These are phyloP conservation scores for Verticillium nubilum DNA, from an alignment of 2,329 filamentous ascomycete species.

Conservation along the genomic window DNA sequence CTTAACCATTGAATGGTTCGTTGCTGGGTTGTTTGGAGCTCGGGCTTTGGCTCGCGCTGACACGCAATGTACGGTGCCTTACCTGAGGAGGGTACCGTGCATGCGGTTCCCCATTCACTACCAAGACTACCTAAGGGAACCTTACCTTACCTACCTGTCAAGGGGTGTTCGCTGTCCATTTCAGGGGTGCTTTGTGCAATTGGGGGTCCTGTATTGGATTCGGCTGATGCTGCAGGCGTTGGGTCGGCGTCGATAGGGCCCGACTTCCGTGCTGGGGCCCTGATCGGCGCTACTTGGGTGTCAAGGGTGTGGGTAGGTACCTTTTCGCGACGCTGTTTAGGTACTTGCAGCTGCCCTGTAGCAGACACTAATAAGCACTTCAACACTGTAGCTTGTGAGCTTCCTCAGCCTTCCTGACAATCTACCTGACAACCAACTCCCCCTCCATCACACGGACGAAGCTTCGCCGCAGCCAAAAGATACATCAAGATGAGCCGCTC, in stretches of 20 bases:
- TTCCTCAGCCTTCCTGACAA: too few species aligned
- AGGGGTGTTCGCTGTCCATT: not conserved
- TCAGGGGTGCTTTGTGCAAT: not conserved
- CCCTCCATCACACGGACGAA: not conserved
- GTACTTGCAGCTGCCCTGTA: too few species aligned
- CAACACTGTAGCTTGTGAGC: too few species aligned
- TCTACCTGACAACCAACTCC: too few species aligned
- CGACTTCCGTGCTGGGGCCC: not conserved
- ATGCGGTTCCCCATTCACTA: too few species aligned
- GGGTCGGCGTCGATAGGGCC: not conserved
- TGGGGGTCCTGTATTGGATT: not conserved
- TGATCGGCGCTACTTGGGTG: not conserved
- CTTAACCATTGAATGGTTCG: not conserved
- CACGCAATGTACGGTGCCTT: not conserved
- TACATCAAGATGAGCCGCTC: conserved; percentile 60
- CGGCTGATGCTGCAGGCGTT: not conserved
- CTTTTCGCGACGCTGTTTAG: too few species aligned
- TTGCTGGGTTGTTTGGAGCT: not conserved
- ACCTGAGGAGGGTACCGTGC: too few species aligned
- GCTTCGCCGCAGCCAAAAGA: too few species aligned
- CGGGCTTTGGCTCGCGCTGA: not conserved
- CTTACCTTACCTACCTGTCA: too few species aligned
- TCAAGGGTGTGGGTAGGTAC: too few species aligned
- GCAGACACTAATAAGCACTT: too few species aligned
- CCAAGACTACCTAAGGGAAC: too few species aligned